Base-by-base conservation (phyloP, 1,139 yeast genomes). In the Geotrichum histeridarum region DNA sequence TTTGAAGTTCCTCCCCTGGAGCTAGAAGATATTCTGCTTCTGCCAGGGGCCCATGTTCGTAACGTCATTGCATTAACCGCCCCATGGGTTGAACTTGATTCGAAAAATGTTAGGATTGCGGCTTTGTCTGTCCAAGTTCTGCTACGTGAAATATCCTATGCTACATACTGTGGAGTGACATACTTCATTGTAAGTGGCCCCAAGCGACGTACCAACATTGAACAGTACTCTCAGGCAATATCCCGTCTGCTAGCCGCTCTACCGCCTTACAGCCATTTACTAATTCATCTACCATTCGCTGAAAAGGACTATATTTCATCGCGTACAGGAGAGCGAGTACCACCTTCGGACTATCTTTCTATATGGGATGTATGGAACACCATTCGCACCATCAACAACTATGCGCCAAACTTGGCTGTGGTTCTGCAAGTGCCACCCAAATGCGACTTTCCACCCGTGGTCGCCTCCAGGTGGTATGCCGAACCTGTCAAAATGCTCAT, bases 331-430 rank as follows among this genome's bases (percentile, higher is more conserved):
- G 65, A 61, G n/a, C 50, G 67, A 14, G 72, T 66, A 31, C 77
- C 78, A 33, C 77, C 77, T 14, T 66, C 74, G 14, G 84, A 82
- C 64, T 71, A 77, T 7, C 65, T 82, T 39, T 79, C 83, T 2
- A 80, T 84, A 1, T 83, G 89, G 89, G 86, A 82, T 55, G 75
- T 81, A 61, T 83, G 89, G 89, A 80, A 83, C 62, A 75, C 84
- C 0, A 76, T 83, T 9, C 70, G 87, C 30, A 72, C 75, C 7
- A 70, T 77, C 41, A 80, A 83, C 61, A 74, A 76, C 53, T 81
- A 81, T 60, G 74, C 81, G 45, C 61, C 69, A 1, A 75, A 79
- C 30, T 68, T 84, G 14, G 75, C 80, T 1, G 77, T 83, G 4
- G 82, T 86, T 0, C 66, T 83, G 35, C 85, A 82, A 11, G 68